Conservation (phyloP, 2,329 filamentous ascomycete genomes). For the Alternaria burnsii region DNA sequence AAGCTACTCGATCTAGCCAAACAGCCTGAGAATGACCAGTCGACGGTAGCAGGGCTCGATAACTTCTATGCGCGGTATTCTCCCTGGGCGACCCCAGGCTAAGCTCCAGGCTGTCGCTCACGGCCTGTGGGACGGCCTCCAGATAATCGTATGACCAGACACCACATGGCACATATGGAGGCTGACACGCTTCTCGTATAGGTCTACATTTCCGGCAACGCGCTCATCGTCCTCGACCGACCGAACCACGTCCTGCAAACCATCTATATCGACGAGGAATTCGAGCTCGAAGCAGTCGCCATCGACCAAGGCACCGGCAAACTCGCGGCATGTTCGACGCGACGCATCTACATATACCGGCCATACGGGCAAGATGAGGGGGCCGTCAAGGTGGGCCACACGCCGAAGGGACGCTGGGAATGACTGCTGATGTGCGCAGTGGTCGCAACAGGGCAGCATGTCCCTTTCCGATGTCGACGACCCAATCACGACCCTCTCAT, state of each 20-base stretch:
- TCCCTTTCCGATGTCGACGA: slow-evolving; percentile 55
- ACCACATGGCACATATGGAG: slow-evolving; percentile 1
- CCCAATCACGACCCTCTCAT: slow-evolving; percentile 73
- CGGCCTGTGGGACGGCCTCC: slow-evolving; percentile 75
- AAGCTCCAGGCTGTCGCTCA: slow-evolving; percentile 80
- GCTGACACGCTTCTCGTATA: slow-evolving; percentile 48
- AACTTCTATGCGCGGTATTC: slow-evolving; percentile 73
- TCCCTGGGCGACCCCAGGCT: slow-evolving; percentile 80
- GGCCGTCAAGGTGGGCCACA: slow-evolving; percentile 71
- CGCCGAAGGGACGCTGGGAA: slow-evolving; percentile 4
- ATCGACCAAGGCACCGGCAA: slow-evolving; percentile 85
- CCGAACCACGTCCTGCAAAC: slow-evolving; percentile 83
- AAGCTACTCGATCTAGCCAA: not conserved
- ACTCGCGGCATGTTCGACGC: slow-evolving; percentile 77
- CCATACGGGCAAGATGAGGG: slow-evolving; percentile 76
- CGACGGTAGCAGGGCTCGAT: slow-evolving; percentile 30
- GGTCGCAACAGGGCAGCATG: slow-evolving; percentile 70
- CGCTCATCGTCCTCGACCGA: slow-evolving; percentile 81
- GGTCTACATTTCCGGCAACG: slow-evolving; percentile 90
- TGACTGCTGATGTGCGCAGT: slow-evolving; percentile 53
- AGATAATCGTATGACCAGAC: slow-evolving; percentile 70
- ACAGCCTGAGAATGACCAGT: slow-evolving; percentile 3
- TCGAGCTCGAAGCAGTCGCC: slow-evolving; percentile 76
- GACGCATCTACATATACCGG: slow-evolving; percentile 77
- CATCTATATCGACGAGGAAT: slow-evolving; percentile 80